Conservation (phyloP, 257 asterid genomes). For the Primulina eburnea region DNA sequence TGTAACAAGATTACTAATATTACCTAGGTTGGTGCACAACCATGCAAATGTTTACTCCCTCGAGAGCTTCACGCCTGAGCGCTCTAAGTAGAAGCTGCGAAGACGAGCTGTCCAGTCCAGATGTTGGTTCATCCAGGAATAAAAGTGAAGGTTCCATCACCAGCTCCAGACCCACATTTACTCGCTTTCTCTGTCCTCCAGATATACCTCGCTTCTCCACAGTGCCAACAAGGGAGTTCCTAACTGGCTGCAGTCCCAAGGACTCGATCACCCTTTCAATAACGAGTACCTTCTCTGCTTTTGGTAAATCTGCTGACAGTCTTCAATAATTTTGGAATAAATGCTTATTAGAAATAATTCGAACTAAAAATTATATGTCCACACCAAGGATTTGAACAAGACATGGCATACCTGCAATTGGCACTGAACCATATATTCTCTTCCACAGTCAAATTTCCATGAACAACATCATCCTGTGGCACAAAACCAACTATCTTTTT, state of each 20-base stretch:
- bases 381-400: neutral
- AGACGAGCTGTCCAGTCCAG: constrained; percentile 93
- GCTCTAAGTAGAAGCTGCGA: constrained; percentile 91
- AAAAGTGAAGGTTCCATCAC: constrained; percentile 96
- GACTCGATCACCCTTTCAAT: constrained; percentile 86
- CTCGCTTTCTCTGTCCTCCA: constrained; percentile 95
- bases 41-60: constrained; percentile 93
- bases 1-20: neutral
- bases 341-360: constrained; percentile 23
- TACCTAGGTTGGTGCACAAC: constrained; percentile 98
- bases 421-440: constrained; percentile 99
- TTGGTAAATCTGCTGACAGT: constrained; percentile 69
- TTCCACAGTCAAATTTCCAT: constrained; percentile 92
- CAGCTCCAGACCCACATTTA: constrained; percentile 92
- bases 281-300: constrained; percentile 78
- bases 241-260: constrained; percentile 74
- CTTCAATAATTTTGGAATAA: constrained; percentile 43
- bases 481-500: constrained; percentile 85
- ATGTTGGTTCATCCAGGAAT: constrained; percentile 89
- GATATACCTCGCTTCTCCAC: constrained; percentile 92
- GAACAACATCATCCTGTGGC: constrained; percentile 96
- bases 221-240: constrained; percentile 83
- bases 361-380: neutral
- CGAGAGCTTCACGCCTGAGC: constrained; percentile 92
- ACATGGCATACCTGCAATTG: constrained; percentile 66